Conservation (phyloP, 2,329 filamentous ascomycete genomes). For the Daldinia sp. region DNA sequence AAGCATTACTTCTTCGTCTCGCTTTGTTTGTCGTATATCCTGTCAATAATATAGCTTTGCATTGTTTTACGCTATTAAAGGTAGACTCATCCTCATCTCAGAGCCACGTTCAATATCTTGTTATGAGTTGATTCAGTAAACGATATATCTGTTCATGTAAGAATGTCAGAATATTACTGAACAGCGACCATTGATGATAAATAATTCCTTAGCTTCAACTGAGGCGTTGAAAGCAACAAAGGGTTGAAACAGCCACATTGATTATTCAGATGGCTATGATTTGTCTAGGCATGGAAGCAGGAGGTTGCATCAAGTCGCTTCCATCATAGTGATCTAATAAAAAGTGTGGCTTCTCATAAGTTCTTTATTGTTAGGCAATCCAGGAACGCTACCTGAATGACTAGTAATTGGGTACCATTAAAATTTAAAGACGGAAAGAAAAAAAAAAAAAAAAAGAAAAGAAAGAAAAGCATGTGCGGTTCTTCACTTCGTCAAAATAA, state of each 20-base stretch:
- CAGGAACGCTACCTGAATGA: not conserved
- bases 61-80: conserved; percentile 6
- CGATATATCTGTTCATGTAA: conserved; percentile 6
- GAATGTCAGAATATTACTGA: conserved; percentile 9
- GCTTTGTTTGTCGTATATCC: not conserved
- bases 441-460: too few relatives aligned
- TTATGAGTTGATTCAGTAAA: conserved; percentile 18
- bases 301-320: conserved; percentile 1
- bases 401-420: conserved; percentile 9
- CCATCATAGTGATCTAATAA: conserved; percentile 4
- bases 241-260: conserved; percentile 9
- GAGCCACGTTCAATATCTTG: not conserved
- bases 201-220: not conserved
- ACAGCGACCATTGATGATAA: not conserved
- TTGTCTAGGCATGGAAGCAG: not conserved
- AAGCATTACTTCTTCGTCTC: conserved; percentile 2
- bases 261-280: not conserved
- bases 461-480: conserved; percentile 2
- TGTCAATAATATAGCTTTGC: not conserved
- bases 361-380: conserved; percentile 23
- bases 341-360: conserved; percentile 6
- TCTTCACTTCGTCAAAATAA: conserved; percentile 26
- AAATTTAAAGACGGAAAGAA: not conserved
- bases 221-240: not conserved
- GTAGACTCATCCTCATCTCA: not conserved